Evolutionary conservation across 208 protist genomes (phyloP).

Genomic region (Acanthamoeba healyi): DNA sequence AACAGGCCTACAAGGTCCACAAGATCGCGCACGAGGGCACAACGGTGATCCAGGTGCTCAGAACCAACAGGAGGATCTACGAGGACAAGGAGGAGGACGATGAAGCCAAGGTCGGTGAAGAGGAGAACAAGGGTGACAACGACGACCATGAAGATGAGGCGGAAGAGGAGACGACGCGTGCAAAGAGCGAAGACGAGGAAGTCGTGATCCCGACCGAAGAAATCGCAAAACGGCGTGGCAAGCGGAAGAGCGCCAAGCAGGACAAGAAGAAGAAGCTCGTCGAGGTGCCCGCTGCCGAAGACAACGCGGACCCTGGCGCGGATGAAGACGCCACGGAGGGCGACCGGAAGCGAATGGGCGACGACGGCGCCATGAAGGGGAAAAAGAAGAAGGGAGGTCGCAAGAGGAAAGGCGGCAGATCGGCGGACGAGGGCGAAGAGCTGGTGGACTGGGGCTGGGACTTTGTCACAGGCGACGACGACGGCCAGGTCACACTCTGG

Average conservation of each 20-base stretch:
- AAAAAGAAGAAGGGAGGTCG: not conserved
- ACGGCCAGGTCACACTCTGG: slow-evolving; percentile 42
- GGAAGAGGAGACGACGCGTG: not conserved
- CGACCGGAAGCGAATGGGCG: too few relatives aligned
- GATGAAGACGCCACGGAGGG: too few relatives aligned
- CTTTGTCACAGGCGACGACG: slow-evolving; percentile 55
- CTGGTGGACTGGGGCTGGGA: slow-evolving; percentile 68
- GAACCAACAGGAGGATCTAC: not conserved
- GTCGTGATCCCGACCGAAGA: too few relatives aligned
- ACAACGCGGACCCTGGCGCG: too few relatives aligned
- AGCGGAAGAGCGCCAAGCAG: not conserved
- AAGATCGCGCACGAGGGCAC: slow-evolving; percentile 23
- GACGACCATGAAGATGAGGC: too few relatives aligned
- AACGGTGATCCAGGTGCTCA: slow-evolving; percentile 9
- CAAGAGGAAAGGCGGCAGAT: not conserved
- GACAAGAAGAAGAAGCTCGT: not conserved
- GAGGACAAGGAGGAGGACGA: not conserved
- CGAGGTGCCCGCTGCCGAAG: too few relatives aligned
- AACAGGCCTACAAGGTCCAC: not conserved
- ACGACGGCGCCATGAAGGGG: not conserved
- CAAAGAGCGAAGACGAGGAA: not conserved
- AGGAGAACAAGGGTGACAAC: not conserved
- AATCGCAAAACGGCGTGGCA: not conserved
- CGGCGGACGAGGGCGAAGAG: not conserved
- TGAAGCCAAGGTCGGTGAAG: not conserved